Conservation (phyloP, 2,329 filamentous ascomycete genomes). For the Chalaropsis thielavioides region DNA sequence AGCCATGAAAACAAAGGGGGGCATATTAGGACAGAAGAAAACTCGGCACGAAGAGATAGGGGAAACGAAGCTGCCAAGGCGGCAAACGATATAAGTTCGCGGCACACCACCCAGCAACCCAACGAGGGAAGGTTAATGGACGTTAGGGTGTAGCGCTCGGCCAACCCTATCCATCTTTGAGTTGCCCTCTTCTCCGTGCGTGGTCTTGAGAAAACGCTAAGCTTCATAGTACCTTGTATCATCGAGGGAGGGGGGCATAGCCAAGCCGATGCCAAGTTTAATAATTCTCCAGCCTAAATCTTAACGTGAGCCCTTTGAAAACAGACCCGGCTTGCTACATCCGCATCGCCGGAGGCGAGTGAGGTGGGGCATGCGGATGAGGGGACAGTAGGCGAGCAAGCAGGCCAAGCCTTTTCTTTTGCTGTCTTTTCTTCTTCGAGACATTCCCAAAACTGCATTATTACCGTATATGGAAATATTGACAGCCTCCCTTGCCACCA, state of each 20-base stretch:
- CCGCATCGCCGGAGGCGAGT: not conserved
- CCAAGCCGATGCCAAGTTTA: not conserved
- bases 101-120: too few relatives aligned
- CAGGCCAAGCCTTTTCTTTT: not conserved
- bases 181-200: not conserved
- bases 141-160: too few relatives aligned
- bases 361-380: not conserved
- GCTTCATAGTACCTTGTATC: too few relatives aligned
- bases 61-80: not conserved
- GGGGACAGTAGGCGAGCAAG: not conserved
- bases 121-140: not conserved
- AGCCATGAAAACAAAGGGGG: too few relatives aligned
- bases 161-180: not conserved
- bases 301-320: not conserved
- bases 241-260: not conserved
- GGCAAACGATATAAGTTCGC: not conserved
- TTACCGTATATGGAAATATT: not conserved
- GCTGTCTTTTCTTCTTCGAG: not conserved
- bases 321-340: not conserved
- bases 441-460: not conserved
- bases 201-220: not conserved
- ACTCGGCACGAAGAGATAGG: not conserved
- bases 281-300: not conserved
- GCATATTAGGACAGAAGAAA: too few relatives aligned
- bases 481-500: not conserved